Base-by-base conservation (phyloP, 2,329 filamentous ascomycete species). In the Aspergillus pseudoterreus region DNA sequence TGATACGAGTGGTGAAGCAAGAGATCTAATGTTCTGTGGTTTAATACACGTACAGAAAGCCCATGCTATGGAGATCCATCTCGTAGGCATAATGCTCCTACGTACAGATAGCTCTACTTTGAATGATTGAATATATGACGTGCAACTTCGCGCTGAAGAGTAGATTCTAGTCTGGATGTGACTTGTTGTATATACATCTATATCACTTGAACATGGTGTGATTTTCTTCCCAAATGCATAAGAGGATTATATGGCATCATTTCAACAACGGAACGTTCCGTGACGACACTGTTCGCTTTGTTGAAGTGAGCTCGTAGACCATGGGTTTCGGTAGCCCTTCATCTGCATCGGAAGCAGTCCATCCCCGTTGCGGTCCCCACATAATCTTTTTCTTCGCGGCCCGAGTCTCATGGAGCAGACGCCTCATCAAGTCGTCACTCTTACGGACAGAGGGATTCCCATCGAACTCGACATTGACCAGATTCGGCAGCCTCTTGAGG, bases 381-480 rank as follows among this genome's bases (percentile, higher is more conserved):
- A 61, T 64, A 30, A 73, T 63, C 50, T 67, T 66, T 54, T 70
- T 71, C 21, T 62, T 56, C 3, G 67, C 63, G 15, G 54, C n/a
- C 17, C 61, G 64, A 2, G 64, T 61, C 53, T 75, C 72, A 11
- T 62, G 50, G 22, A 71, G 47, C 38, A 85, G 59, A n/a, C 75
- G 75, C 27, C 66, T 67, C 62, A 84, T 72, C 47, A 85, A 61
- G 11, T 78, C 75, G 6, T 78, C 75, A 33, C 73, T 69, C 56
- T 75, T 77, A 50, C 72, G 70, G 5, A 84, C 77, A 17, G 75
- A 77, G 0, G 79, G 75, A 57, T 77, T 82, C 2, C 75, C 81
- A 64, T 84, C 81, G 45, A 85, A 78, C 62, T 82, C 76, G 3
- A 85, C 74, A 35, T 74, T 71, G 6, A 69, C 62, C 30, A 83